Evolutionary conservation across 192 early-diverging fungal species (phyloP).

Genomic region (Coemansia umbellata): DNA sequence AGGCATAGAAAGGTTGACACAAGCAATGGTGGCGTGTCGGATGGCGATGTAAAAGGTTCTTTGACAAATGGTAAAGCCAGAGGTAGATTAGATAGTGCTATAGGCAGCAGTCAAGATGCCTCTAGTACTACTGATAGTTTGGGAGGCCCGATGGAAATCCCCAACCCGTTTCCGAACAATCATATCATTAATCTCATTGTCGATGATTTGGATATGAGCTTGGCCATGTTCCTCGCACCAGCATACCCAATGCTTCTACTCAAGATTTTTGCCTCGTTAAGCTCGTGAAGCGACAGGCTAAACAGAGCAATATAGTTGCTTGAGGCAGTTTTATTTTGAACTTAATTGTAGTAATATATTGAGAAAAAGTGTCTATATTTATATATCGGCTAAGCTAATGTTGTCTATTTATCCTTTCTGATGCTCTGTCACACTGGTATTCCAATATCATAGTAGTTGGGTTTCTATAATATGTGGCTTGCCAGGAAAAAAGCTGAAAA

Average conservation of each 20-base stretch:
- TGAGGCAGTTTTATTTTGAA: background rate
- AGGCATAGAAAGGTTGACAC: no score
- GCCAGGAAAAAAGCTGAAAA: background rate
- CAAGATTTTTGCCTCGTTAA: conserved; percentile 38
- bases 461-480: no score
- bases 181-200: conserved; percentile 46
- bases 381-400: no score
- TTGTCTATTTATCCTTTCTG: no score
- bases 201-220: conserved; percentile 31
- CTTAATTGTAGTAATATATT: background rate
- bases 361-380: background rate
- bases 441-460: no score
- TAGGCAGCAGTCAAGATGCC: no score
- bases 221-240: conserved; percentile 39
- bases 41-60: background rate
- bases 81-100: no score
- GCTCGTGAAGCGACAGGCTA: background rate
- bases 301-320: background rate
- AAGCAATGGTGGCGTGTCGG: background rate
- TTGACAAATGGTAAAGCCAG: no score
- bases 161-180: conserved; percentile 45
- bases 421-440: no score
- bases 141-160: background rate
- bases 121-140: background rate
- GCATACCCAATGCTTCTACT: conserved; percentile 48